Conservation (phyloP, 805 yeast genomes). For the Starmerella bombicola region DNA sequence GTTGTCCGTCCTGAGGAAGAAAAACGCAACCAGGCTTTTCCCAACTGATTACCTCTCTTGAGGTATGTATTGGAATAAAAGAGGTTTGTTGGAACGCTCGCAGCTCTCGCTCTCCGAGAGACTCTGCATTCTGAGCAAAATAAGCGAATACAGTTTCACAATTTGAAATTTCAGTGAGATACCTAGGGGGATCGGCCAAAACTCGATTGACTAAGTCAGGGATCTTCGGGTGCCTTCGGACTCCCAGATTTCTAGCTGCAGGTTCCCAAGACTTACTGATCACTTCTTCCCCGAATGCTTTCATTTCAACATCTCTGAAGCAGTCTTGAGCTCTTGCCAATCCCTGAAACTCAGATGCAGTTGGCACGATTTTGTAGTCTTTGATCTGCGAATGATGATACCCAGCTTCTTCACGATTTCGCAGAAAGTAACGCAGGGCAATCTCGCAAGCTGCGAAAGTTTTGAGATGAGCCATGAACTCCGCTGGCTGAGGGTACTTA, state of each 20-base stretch:
- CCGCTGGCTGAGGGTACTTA: slow-evolving; percentile 22
- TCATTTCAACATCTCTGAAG: slow-evolving; percentile 20
- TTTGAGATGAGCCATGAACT: slow-evolving; percentile 16
- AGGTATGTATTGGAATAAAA: slow-evolving; percentile 25
- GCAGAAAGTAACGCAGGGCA: slow-evolving; percentile 26
- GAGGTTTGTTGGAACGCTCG: slow-evolving; percentile 11
- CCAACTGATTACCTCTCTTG: neutral
- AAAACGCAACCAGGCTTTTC: slow-evolving; percentile 23
- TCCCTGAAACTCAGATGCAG: slow-evolving; percentile 4
- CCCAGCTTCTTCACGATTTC: slow-evolving; percentile 22
- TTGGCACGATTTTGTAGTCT: slow-evolving; percentile 19
- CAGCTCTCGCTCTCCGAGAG: slow-evolving; percentile 20
- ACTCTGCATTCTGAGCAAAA: slow-evolving; percentile 22
- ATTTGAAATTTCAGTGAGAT: slow-evolving; percentile 16
- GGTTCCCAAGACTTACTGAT: slow-evolving; percentile 18
- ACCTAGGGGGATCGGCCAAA: slow-evolving; percentile 20
- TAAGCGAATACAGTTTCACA: slow-evolving; percentile 24
- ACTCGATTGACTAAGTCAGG: slow-evolving; percentile 18
- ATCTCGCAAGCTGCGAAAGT: slow-evolving; percentile 10
- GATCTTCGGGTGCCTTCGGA: slow-evolving; percentile 24
- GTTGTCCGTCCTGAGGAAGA: slow-evolving; percentile 12
- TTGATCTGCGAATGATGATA: slow-evolving; percentile 5
- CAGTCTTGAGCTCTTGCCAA: slow-evolving; percentile 21
- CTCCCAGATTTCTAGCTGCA: slow-evolving; percentile 28
- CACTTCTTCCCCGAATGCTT: slow-evolving; percentile 26